These are phyloP conservation scores for Annulohypoxylon bovei DNA, from an alignment of 495 filamentous ascomycete genomes.

Conservation along the genomic window DNA sequence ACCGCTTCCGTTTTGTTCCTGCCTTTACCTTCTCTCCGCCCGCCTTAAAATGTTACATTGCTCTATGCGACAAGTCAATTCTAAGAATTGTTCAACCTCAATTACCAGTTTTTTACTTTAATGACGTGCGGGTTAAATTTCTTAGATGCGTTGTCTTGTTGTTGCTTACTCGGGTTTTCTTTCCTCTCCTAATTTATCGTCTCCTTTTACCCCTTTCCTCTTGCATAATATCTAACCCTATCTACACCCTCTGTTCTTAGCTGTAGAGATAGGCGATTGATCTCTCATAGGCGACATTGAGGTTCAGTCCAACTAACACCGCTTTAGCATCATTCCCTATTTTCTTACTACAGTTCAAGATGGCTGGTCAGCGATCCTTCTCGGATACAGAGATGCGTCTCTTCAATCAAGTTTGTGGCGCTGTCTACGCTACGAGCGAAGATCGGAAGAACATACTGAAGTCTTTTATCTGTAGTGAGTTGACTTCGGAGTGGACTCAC, in stretches of 20 bases:
- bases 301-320: neutral
- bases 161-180: neutral
- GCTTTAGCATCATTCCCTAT: neutral
- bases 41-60: neutral
- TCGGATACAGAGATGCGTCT: constrained; percentile 35
- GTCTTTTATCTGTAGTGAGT: constrained; percentile 24
- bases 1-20: neutral
- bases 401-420: constrained; percentile 31
- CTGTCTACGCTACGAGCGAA: constrained; percentile 17
- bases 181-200: neutral
- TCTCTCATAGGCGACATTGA: neutral
- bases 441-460: constrained; percentile 23
- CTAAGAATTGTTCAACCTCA: neutral
- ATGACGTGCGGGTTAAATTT: neutral
- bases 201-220: neutral
- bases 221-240: neutral
- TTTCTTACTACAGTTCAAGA: neutral
- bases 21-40: neutral
- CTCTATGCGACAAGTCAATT: neutral
- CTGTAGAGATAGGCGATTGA: neutral
- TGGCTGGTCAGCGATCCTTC: constrained; percentile 14
- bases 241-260: neutral
- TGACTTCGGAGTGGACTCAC: constrained; percentile 24
- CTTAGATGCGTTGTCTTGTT: neutral
- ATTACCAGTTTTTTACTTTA: neutral